Conservation (phyloP, 2,329 filamentous ascomycete genomes). For the Exophiala bonariae region DNA sequence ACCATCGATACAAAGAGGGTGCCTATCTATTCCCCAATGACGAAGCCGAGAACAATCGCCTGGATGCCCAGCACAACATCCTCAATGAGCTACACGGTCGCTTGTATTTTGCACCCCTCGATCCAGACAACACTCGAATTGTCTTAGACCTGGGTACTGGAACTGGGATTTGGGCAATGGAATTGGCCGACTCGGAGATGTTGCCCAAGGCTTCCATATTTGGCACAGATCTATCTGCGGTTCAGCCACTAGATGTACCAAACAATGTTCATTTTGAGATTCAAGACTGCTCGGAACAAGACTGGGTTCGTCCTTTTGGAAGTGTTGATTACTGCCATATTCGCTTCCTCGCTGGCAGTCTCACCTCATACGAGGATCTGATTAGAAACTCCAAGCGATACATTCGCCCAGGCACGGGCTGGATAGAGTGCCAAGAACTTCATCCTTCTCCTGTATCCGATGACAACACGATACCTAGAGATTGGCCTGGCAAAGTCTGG, state of each 20-base stretch:
- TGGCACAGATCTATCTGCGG: slow-evolving; percentile 67
- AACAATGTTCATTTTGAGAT: slow-evolving; percentile 74
- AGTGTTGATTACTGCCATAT: slow-evolving; percentile 62
- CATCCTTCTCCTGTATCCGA: slow-evolving; percentile 52
- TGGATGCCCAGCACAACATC: slow-evolving; percentile 58
- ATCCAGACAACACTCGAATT: slow-evolving; percentile 38
- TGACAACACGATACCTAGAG: slow-evolving; percentile 52
- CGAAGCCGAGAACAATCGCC: slow-evolving; percentile 54
- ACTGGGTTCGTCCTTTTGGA: slow-evolving; percentile 56
- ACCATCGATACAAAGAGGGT: slow-evolving; percentile 47
- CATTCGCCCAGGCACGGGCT: slow-evolving; percentile 56
- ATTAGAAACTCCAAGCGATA: slow-evolving; percentile 54
- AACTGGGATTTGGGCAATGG: slow-evolving; percentile 68
- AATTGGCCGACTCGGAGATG: slow-evolving; percentile 54
- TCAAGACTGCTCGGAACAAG: slow-evolving; percentile 64
- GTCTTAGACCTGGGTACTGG: slow-evolving; percentile 62
- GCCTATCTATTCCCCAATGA: slow-evolving; percentile 53
- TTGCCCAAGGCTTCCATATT: slow-evolving; percentile 61
- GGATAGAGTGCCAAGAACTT: slow-evolving; percentile 45
- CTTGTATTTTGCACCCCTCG: slow-evolving; percentile 49
- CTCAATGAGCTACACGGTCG: slow-evolving; percentile 48
- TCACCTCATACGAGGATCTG: slow-evolving; percentile 57
- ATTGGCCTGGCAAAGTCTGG: slow-evolving; percentile 52
- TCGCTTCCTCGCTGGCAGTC: slow-evolving; percentile 58
- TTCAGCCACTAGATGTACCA: slow-evolving; percentile 66